Evolutionary conservation across 2,329 filamentous ascomycete genomes (phyloP), one percentile per base, ranked within the genome.

Genomic region (Aspergillus chevalieri): DNA sequence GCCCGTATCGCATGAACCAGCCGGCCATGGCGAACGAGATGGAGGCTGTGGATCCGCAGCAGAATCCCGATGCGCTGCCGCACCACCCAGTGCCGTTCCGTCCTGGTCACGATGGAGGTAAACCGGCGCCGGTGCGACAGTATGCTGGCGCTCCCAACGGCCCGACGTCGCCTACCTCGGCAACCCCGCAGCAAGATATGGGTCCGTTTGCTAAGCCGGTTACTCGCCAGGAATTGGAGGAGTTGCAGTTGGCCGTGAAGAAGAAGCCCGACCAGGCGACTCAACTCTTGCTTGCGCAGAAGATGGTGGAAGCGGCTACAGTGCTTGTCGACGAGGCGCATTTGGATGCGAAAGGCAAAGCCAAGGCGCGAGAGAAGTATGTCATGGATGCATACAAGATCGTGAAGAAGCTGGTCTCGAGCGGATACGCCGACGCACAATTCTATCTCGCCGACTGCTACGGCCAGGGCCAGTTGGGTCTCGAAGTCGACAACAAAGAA

Each of bases 381-480:
- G 75, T 92, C 14, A 74, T 85, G 57, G 93, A 97, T 64, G 89
- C 89, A 1, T 83, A 93, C 65, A 97, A 96, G 69, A 83, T 91
- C 21, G 74, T 97, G 41, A 96, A 96, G 75, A 96, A 95, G 67
- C 78, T 97, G 8, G 83, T 85, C 6, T 80, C 79, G 46, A 77
- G 76, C 10, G 84, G 87, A 52, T 88, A 92, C 60, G 72, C 83
- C 0, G 90, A 95, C 7, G 91, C 92, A 26, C 95, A 95, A 83
- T 98, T 98, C 71, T 89, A 89, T 59, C 73, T 95, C 47, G 93
- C 92, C 17, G 93, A 97, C 66, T 89, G 87, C 64, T 85, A 93
- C 58, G 92, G 93, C 2, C 84, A 86, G 56, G 91, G 92, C 4
- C 72, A 82, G 7, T 80, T 97, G 19, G 89, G 91, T 4, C 73